Base-by-base conservation (phyloP, 331 rosid genomes). In the Rhamnella rubrinervis region DNA sequence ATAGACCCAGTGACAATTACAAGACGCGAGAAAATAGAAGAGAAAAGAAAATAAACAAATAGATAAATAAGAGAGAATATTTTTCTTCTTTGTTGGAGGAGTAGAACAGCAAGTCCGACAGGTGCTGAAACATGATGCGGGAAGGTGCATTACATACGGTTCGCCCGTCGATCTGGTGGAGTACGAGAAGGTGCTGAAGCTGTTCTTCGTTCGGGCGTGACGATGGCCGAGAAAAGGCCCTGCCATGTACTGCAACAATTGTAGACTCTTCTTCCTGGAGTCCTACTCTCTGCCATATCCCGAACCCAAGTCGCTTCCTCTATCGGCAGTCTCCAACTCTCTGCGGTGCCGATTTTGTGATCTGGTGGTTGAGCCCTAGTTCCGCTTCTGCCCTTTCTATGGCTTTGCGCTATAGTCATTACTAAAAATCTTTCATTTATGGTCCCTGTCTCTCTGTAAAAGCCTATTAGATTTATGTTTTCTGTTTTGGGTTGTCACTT, bases 51-150 rank as follows among this genome's bases (percentile, higher is more conserved):
- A 49, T 6, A 8, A 6, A 49, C 7, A 26, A 6, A 26, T 14
- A 35, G 5, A n/a, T 10, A 2, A 46, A 28, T 6, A 13, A 19
- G 0, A 4, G 21, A 66, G 59, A 60, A 90, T 93, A 95, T 88
- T 93, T 79, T 88, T 93, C 88, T 93, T 91, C 86, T 87, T 91
- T 37, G 89, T 8, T 1, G 98, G 98, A 55, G 96, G 97, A 35
- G 20, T 88, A 26, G 87, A 84, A 85, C 88, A 90, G 51, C 95
- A 91, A 64, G 82, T 85, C 31, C 84, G 92, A 58, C 89, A 77
- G 79, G 92, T 88, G 72, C 59, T 93, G 74, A 81, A 80, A 82
- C 80, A 85, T 6, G 80, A 85, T 14, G 97, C 87, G 35, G 86
- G 91, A n/a, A 82, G 75, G 47, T 93, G 97, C 79, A 78, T 89